phyloP scores from a whole-genome alignment of 192 early-diverging fungal species.

The Kickxella alabastrina region DNA sequence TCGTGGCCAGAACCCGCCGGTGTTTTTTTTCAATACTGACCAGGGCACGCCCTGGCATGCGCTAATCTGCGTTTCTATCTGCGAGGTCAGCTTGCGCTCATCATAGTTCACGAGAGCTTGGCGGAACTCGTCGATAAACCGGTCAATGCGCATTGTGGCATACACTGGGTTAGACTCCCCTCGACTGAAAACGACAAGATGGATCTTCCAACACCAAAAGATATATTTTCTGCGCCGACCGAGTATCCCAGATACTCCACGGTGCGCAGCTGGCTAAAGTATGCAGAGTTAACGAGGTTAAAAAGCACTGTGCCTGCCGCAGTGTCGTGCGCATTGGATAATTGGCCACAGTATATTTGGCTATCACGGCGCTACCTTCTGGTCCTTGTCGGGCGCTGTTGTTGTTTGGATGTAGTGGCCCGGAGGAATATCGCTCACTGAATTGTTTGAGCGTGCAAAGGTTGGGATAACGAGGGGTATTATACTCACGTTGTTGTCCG shows the following conservation, averaged over 20 bases:
- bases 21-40: neutral
- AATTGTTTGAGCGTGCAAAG: neutral
- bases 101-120: neutral
- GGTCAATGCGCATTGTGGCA: neutral
- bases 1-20: neutral
- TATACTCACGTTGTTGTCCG: no score
- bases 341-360: conserved; percentile 70
- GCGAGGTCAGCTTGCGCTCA: neutral
- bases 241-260: conserved; percentile 2
- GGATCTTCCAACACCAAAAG: neutral
- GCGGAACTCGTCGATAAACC: conserved; percentile 1
- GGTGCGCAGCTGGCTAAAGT: conserved; percentile 50
- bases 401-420: conserved; percentile 15
- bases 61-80: neutral
- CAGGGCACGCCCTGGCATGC: neutral
- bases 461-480: conserved; percentile 57
- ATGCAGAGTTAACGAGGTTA: conserved; percentile 71
- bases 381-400: conserved; percentile 56
- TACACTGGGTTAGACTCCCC: conserved; percentile 1
- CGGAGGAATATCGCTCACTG: conserved; percentile 11
- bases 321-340: conserved; percentile 53
- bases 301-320: conserved; percentile 59
- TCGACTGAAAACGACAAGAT: neutral
- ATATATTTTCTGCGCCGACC: neutral
- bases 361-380: conserved; percentile 76